A percentile compares a stretch with the other conserved stretches of the same genome.
These are phyloP conservation scores for Lentinula sp. DNA, from an alignment of 768 basidiomycete genomes.

Conservation along the genomic window DNA sequence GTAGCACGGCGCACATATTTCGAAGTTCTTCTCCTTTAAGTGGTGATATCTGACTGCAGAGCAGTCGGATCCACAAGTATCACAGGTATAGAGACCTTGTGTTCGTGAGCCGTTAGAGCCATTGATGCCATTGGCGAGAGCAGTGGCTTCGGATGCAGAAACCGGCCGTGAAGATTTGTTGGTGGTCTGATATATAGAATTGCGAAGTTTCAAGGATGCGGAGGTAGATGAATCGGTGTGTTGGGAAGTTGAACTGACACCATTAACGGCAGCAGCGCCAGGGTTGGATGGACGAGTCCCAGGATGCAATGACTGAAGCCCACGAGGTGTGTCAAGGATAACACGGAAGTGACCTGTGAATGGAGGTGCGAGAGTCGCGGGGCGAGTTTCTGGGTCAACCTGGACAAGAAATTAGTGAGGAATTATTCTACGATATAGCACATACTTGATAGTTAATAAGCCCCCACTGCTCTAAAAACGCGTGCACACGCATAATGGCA, in stretches of 20 bases:
- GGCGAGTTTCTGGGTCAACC: slow-evolving; percentile 97
- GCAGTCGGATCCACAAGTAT: slow-evolving; percentile 95
- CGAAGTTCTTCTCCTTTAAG: slow-evolving; percentile 87
- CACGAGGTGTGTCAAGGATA: slow-evolving; percentile 93
- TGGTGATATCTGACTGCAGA: slow-evolving; percentile 86
- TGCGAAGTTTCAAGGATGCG: slow-evolving; percentile 83
- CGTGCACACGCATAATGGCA: slow-evolving; percentile 97
- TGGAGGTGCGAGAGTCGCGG: slow-evolving; percentile 90
- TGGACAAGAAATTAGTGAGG: slow-evolving; percentile 24
- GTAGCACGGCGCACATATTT: slow-evolving; percentile 89
- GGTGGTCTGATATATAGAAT: slow-evolving; percentile 84
- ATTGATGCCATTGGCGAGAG: slow-evolving; percentile 54
- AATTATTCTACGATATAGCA: not conserved
- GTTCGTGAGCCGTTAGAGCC: slow-evolving; percentile 30
- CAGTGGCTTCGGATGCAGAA: slow-evolving; percentile 58
- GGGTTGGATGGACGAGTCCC: slow-evolving; percentile 57
- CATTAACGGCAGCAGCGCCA: slow-evolving; percentile 39
- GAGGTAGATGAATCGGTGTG: slow-evolving; percentile 35
- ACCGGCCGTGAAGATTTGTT: slow-evolving; percentile 76
- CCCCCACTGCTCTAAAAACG: slow-evolving; percentile 98
- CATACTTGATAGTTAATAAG: slow-evolving; percentile 96
- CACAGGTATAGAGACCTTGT: slow-evolving; percentile 58
- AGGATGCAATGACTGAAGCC: slow-evolving; percentile 88
- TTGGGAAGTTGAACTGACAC: slow-evolving; percentile 24
- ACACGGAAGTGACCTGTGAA: slow-evolving; percentile 99